Evolutionary conservation across 768 basidiomycete species (phyloP).

Genomic region (Boletellus ananas): DNA sequence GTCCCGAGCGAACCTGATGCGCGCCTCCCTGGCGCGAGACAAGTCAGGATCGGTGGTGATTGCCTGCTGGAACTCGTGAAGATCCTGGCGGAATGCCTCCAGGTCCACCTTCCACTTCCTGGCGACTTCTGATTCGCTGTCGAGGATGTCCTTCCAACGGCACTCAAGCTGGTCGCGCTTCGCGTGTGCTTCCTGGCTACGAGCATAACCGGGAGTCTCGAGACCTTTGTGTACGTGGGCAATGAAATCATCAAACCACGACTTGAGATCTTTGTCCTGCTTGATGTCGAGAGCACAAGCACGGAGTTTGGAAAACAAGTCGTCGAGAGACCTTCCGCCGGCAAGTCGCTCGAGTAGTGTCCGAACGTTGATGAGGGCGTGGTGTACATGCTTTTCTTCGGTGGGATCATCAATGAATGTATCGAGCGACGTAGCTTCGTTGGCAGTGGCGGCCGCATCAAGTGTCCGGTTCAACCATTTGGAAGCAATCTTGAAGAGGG

Average conservation of each 20-base stretch:
- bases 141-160: slow-evolving; percentile 49
- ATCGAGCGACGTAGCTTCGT: slow-evolving; percentile 44
- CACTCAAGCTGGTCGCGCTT: slow-evolving; percentile 43
- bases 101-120: slow-evolving; percentile 53
- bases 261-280: slow-evolving; percentile 48
- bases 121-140: slow-evolving; percentile 39
- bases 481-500: slow-evolving; percentile 52
- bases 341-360: slow-evolving; percentile 53
- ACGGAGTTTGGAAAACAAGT: slow-evolving; percentile 41
- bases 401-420: slow-evolving; percentile 61
- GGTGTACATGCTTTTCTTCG: slow-evolving; percentile 55
- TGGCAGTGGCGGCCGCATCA: slow-evolving; percentile 45
- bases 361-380: slow-evolving; percentile 42
- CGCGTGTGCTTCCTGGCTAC: slow-evolving; percentile 41
- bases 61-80: slow-evolving; percentile 42
- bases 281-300: slow-evolving; percentile 46
- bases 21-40: slow-evolving; percentile 43
- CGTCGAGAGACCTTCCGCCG: slow-evolving; percentile 44
- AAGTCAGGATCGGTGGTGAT: slow-evolving; percentile 50
- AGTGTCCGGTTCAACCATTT: slow-evolving; percentile 54
- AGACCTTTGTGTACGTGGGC: slow-evolving; percentile 43
- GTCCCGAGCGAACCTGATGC: slow-evolving; percentile 45
- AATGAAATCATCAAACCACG: slow-evolving; percentile 56
- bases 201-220: slow-evolving; percentile 48
- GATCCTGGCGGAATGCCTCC: slow-evolving; percentile 42